Conservation (phyloP, 2,329 filamentous ascomycete genomes). For the Verticillium longisporum region DNA sequence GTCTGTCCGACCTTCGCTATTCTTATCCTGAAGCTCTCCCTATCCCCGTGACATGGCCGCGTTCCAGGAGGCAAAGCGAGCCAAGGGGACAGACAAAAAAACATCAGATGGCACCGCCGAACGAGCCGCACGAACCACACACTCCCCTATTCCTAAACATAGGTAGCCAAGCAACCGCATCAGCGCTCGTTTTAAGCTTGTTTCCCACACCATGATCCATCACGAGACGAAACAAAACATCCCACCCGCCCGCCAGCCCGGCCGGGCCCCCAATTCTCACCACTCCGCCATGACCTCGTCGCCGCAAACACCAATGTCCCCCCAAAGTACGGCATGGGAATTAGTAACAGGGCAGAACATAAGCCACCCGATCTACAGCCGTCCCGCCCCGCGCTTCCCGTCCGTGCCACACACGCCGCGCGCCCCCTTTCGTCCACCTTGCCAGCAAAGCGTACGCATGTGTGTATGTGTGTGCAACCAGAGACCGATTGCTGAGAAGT, state of each 20-base stretch:
- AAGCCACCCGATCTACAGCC: neutral
- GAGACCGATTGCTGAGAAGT: neutral
- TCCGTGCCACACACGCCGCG: neutral
- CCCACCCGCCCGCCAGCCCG: neutral
- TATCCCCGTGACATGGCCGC: neutral
- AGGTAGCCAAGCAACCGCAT: neutral
- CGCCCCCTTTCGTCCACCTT: no score
- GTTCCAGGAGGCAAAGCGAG: neutral
- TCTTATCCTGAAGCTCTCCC: neutral
- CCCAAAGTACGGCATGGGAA: no score
- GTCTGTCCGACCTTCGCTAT: neutral
- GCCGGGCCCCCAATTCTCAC: neutral
- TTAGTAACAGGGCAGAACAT: neutral
- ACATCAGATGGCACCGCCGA: neutral
- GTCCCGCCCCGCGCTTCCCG: neutral
- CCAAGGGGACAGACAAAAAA: neutral
- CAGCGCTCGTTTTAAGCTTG: neutral
- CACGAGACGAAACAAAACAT: neutral
- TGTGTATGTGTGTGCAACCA: no score
- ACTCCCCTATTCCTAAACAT: no score
- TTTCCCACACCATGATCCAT: neutral
- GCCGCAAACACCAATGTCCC: no score
- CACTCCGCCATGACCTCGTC: neutral
- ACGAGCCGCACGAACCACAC: neutral
- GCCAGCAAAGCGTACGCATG: no score